Conservation (phyloP, 805 yeast species). For the Saturnispora bothae region DNA sequence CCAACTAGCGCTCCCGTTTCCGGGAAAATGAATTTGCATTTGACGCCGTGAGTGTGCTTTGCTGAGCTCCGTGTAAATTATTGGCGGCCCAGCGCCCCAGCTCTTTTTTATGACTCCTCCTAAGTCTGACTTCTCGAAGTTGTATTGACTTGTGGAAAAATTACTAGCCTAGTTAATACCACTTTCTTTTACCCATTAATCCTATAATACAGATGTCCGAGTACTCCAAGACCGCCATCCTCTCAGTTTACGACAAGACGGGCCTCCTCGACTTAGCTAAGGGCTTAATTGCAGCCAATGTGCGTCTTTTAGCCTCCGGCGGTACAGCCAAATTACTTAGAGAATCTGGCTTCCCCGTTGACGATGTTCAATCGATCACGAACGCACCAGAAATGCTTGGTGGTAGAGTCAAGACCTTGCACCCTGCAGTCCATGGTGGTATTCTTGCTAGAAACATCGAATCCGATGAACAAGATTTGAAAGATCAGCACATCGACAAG, state of each 20-base stretch:
- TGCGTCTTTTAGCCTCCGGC: conserved; percentile 91
- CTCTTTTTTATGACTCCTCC: too few relatives aligned
- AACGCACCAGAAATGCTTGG: conserved; percentile 99
- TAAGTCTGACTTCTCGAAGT: too few relatives aligned
- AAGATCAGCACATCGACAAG: conserved; percentile 83
- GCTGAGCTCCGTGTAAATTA: too few relatives aligned
- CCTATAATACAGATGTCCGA: conserved; percentile 12
- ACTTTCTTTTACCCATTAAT: not conserved
- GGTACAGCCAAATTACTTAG: conserved; percentile 92
- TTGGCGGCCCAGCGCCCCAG: too few relatives aligned
- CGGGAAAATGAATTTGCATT: too few relatives aligned
- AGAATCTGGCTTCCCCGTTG: conserved; percentile 97
- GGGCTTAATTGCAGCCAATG: conserved; percentile 81
- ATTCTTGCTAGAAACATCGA: conserved; percentile 90
- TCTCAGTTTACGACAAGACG: conserved; percentile 95
- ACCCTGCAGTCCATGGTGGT: conserved; percentile 98
- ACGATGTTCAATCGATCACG: conserved; percentile 88
- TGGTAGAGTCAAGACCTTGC: conserved; percentile 96
- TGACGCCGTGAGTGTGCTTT: too few relatives aligned
- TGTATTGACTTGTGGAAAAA: not conserved
- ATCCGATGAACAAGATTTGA: conserved; percentile 80
- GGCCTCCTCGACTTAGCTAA: conserved; percentile 93
- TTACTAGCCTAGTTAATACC: not conserved
- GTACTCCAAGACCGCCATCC: conserved; percentile 75
- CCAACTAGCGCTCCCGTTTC: too few relatives aligned